phyloP scores from a whole-genome alignment of 257 asterid genomes.

The Nicotiana noctiflora region DNA sequence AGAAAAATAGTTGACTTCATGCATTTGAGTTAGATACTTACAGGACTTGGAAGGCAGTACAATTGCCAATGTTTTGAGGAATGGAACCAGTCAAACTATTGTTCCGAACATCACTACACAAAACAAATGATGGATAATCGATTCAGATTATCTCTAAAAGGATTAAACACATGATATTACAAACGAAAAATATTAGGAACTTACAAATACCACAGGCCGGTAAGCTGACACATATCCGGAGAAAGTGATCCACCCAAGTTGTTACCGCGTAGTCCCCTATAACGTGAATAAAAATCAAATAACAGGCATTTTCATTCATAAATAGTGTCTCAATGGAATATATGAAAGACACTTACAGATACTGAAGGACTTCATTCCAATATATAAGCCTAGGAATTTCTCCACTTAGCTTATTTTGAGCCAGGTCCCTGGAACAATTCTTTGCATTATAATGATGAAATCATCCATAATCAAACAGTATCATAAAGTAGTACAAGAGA shows the following conservation, averaged over 20 bases:
- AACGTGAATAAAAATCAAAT: background rate
- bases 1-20: background rate
- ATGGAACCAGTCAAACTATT: constrained; percentile 86
- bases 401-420: constrained; percentile 82
- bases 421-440: constrained; percentile 59
- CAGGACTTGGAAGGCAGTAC: constrained; percentile 98
- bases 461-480: background rate
- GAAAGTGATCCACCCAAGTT: constrained; percentile 81
- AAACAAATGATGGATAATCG: background rate
- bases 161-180: background rate
- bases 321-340: background rate
- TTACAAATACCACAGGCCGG: constrained; percentile 97
- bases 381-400: constrained; percentile 91
- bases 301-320: background rate
- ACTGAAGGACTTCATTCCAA: constrained; percentile 96
- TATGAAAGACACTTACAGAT: constrained; percentile 48
- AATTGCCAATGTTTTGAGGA: constrained; percentile 81
- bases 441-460: background rate
- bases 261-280: constrained; percentile 86
- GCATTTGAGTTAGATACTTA: constrained; percentile 40
- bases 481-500: background rate
- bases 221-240: constrained; percentile 91
- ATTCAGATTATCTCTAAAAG: background rate
- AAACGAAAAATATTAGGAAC: constrained; percentile 15
- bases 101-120: constrained; percentile 83